Conservation (phyloP, 1,284 basidiomycete species). For the Entoloma clypeatum region DNA sequence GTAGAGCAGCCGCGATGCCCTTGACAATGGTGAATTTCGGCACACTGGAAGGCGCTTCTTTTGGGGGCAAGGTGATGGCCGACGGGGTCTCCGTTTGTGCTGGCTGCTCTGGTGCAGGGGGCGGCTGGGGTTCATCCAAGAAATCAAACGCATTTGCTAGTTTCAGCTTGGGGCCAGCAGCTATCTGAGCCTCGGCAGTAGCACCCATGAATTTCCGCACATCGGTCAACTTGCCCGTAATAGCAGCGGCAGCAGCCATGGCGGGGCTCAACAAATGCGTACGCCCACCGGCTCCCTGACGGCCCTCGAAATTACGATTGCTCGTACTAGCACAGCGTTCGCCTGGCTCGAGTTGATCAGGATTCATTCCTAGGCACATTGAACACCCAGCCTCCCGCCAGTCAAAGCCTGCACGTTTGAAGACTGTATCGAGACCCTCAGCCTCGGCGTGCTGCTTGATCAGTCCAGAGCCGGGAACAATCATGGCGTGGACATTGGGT, state of each 20-base stretch:
- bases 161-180: constrained; percentile 58
- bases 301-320: constrained; percentile 96
- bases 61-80: constrained; percentile 41
- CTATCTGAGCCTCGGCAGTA: constrained; percentile 41
- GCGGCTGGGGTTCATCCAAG: constrained; percentile 70
- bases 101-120: constrained; percentile 52
- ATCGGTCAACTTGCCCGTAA: constrained; percentile 86
- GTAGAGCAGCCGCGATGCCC: constrained; percentile 86
- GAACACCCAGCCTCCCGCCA: constrained; percentile 98
- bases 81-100: constrained; percentile 31
- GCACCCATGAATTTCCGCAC: constrained; percentile 77
- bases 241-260: constrained; percentile 93
- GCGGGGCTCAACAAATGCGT: constrained; percentile 93
- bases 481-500: constrained; percentile 82
- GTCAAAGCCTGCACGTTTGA: constrained; percentile 94
- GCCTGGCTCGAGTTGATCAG: constrained; percentile 86
- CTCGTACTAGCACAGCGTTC: constrained; percentile 96
- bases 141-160: constrained; percentile 69
- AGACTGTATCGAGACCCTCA: constrained; percentile 87
- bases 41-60: constrained; percentile 58
- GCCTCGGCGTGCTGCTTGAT: constrained; percentile 95
- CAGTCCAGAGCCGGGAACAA: constrained; percentile 93
- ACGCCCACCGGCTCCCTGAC: constrained; percentile 87
- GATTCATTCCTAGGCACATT: constrained; percentile 98
- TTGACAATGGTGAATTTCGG: constrained; percentile 79